Conservation (phyloP, 2,329 filamentous ascomycete genomes). For the Claviceps sp. region DNA sequence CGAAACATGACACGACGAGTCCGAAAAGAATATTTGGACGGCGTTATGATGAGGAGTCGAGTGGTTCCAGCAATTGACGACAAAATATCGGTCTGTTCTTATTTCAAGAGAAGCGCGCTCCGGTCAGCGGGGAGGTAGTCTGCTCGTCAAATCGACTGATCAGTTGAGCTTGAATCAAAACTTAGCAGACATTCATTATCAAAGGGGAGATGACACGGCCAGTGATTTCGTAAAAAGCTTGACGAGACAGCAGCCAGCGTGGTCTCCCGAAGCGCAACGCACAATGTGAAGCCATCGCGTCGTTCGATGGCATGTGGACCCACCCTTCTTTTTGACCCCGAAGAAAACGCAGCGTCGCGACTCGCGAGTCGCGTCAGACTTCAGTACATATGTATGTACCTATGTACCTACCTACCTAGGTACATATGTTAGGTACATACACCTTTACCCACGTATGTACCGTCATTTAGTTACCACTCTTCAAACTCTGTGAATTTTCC, state of each 20-base stretch:
- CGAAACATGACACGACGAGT: neutral
- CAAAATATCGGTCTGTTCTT: neutral
- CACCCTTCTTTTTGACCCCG: no score
- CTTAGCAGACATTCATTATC: neutral
- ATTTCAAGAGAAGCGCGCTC: neutral
- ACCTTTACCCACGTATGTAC: no score
- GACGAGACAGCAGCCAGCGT: neutral
- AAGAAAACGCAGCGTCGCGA: no score
- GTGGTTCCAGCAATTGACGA: neutral
- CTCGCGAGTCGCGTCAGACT: no score
- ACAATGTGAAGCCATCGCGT: neutral
- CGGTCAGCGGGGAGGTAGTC: no score
- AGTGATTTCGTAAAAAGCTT: slow-evolving; percentile 1
- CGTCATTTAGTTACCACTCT: no score
- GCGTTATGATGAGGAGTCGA: neutral
- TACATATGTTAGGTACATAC: no score
- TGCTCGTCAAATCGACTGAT: neutral
- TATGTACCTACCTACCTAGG: no score
- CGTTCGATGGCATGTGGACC: neutral
- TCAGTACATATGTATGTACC: no score
- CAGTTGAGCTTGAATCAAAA: neutral
- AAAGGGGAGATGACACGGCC: neutral
- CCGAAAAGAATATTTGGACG: neutral
- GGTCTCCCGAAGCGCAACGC: neutral
- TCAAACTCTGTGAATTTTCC: no score